Base-by-base conservation (phyloP, 106 monocot genomes). In the Chionographis japonica region DNA sequence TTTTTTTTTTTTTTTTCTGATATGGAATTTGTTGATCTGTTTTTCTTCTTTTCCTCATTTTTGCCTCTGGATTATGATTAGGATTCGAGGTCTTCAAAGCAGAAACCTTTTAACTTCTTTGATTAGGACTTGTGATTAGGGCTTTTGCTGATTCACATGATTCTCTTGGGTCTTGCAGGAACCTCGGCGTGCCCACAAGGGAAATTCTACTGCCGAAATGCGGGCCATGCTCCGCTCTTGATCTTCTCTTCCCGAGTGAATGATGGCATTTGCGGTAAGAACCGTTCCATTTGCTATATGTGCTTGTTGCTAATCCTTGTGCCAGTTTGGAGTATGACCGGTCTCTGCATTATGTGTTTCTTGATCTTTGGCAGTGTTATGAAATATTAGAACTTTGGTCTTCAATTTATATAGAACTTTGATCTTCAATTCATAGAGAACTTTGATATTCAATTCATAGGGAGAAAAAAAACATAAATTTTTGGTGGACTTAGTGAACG, bases 141-240 rank as follows among this genome's bases (percentile, higher is more conserved):
- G 27, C 27, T 27, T 27, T 0, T 27, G 27, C 27, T 27, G 27
- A 27, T 27, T 10, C 11, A 4, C 37, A 37, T 37, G 2, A 35
- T 37, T 60, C 15, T 36, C 38, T 7, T 72, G 62, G 57, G 10
- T 54, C 20, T 49, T 81, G 46, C 80, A 99, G 98, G 98, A n/a
- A 99, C 98, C 10, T 90, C 93, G 10, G 98, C 98, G 2, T 99
- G 98, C 17, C 93, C 98, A 9, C 87, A 90, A 76, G 98, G 93
- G 66, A 99, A 76, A 75, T 99, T 99, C 55, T 93, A 93, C 56
- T 99, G 98, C 70, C 60, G 61, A 62, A 99, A 99, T 74, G 69
- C 50, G 2, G 98, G 98, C 16, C 98, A 99, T 55, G 58, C 62
- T 60, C 87, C 98, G 2, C 17, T 81, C 50, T 66, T 63, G 9